phyloP scores from a whole-genome alignment of 2,329 filamentous ascomycete species.

The Nemania sp. region DNA sequence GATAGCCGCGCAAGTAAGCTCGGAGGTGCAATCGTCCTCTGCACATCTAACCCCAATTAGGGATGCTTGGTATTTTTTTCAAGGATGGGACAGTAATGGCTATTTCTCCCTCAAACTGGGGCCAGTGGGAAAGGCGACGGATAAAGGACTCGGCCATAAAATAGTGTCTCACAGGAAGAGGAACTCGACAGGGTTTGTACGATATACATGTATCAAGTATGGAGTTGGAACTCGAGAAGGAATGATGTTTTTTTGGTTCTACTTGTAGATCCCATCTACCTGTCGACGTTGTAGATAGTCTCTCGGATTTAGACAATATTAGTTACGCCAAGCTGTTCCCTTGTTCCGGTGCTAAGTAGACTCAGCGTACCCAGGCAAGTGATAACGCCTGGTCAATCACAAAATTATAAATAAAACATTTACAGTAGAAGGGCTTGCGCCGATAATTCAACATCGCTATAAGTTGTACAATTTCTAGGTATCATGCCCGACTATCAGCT shows the following conservation, averaged over 20 bases:
- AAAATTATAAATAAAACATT: no score
- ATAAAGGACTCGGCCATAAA: conserved; percentile 10
- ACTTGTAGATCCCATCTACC: background rate
- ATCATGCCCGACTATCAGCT: no score
- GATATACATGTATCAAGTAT: conserved; percentile 33
- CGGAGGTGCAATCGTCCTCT: background rate
- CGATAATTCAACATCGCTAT: no score
- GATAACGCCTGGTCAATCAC: no score
- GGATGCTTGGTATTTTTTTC: background rate
- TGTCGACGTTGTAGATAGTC: background rate
- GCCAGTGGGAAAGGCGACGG: background rate
- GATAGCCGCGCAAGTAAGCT: background rate
- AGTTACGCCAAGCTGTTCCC: background rate
- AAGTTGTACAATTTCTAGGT: no score
- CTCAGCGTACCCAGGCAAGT: no score
- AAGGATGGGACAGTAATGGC: background rate
- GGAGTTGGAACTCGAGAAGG: conserved; percentile 21
- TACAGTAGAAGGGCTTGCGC: no score
- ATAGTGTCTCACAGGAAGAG: conserved; percentile 11
- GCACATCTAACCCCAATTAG: background rate
- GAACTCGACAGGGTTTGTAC: conserved; percentile 25
- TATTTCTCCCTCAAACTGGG: background rate
- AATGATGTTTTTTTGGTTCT: conserved; percentile 23
- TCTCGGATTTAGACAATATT: background rate
- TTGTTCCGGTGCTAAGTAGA: background rate